phyloP scores from a whole-genome alignment of 1,139 yeast genomes.

The Meyerozyma athensensis region DNA sequence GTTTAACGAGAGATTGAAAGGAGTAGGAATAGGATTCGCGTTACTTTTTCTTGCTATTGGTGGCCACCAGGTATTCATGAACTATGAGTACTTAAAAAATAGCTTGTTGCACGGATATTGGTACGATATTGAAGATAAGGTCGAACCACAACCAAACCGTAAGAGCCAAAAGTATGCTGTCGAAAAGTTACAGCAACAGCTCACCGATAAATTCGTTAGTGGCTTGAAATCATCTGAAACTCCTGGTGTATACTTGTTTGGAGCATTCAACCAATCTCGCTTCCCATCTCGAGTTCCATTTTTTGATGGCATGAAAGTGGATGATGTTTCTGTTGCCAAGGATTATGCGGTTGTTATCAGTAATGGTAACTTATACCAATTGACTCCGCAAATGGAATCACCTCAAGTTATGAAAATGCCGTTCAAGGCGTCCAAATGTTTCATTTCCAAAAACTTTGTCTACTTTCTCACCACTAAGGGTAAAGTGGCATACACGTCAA shows the following conservation, averaged over 20 bases:
- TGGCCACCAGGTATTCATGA: conserved; percentile 37
- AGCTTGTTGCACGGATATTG: conserved; percentile 21
- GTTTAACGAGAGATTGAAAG: conserved; percentile 32
- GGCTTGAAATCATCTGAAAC: conserved; percentile 22
- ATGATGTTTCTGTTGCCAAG: conserved; percentile 50
- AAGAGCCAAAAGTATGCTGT: conserved; percentile 22
- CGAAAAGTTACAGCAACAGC: conserved; percentile 25
- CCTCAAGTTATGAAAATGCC: conserved; percentile 32
- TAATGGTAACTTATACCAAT: conserved; percentile 72
- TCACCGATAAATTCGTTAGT: conserved; percentile 30
- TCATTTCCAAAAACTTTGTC: conserved; percentile 50
- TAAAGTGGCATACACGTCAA: conserved; percentile 49
- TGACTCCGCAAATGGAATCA: conserved; percentile 19
- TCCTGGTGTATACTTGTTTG: conserved; percentile 38
- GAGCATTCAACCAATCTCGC: conserved; percentile 31
- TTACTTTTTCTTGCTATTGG: conserved; percentile 30
- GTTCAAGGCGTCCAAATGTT: conserved; percentile 44
- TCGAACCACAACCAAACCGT: conserved; percentile 16
- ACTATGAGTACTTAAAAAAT: conserved; percentile 35
- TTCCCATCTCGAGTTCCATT: conserved; percentile 57
- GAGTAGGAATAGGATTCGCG: conserved; percentile 26
- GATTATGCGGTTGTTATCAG: conserved; percentile 59
- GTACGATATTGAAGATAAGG: conserved; percentile 28
- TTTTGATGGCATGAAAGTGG: conserved; percentile 59
- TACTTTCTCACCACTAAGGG: conserved; percentile 57